These are phyloP conservation scores for Leccinum obscurum DNA, from an alignment of 768 basidiomycete genomes.

Conservation along the genomic window DNA sequence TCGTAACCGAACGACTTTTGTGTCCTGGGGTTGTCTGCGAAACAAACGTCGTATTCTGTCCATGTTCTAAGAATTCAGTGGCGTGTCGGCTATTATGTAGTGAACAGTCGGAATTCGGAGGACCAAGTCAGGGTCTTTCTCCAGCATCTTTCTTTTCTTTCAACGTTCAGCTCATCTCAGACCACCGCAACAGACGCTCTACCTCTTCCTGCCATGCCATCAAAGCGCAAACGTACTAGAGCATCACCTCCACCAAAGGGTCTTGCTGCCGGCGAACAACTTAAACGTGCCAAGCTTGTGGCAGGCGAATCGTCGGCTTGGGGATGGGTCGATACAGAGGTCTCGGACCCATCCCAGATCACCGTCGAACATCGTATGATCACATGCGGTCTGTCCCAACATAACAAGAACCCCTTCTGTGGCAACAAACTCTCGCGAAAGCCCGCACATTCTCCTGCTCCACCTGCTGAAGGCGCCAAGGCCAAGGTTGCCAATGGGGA, in stretches of 20 bases:
- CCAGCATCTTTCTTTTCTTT: conserved; percentile 11
- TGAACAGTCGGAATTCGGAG: conserved; percentile 27
- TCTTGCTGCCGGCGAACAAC: conserved; percentile 58
- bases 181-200: not conserved
- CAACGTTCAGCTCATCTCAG: conserved; percentile 7
- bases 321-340: conserved; percentile 80
- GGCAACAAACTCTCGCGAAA: conserved; percentile 50
- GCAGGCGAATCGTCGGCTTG: conserved; percentile 53
- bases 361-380: conserved; percentile 62
- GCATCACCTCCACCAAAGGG: conserved; percentile 48
- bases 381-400: conserved; percentile 64
- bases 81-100: not conserved
- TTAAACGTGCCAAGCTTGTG: conserved; percentile 58
- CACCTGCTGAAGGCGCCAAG: conserved; percentile 11
- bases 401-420: conserved; percentile 54
- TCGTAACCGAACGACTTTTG: conserved; percentile 44
- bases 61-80: conserved; percentile 15
- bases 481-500: conserved; percentile 38
- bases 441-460: conserved; percentile 19
- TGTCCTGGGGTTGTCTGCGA: conserved; percentile 22
- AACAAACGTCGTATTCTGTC: conserved; percentile 24
- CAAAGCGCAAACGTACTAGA: conserved; percentile 56
- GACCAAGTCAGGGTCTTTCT: conserved; percentile 18
- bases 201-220: conserved; percentile 42
- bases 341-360: conserved; percentile 55